phyloP scores from a whole-genome alignment of 2,329 filamentous ascomycete genomes.

The Botryotinia calthae region DNA sequence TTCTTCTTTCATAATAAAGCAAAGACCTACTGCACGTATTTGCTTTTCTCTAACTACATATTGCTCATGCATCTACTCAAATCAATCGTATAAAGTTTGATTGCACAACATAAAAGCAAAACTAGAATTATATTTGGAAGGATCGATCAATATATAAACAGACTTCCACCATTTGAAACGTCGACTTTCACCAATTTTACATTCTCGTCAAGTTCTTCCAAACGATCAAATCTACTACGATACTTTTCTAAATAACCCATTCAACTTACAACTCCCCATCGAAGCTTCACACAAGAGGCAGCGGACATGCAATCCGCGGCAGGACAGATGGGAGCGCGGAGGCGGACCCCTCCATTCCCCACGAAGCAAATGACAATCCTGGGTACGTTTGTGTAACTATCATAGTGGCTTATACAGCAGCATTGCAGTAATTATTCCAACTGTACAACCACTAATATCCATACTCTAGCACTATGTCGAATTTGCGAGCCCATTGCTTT shows the following conservation, averaged over 20 bases:
- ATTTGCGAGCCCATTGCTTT: slow-evolving; percentile 99
- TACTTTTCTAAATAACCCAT: background rate
- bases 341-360: slow-evolving; percentile 42
- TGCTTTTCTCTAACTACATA: slow-evolving; percentile 12
- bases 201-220: background rate
- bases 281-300: slow-evolving; percentile 20
- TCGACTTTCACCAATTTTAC: background rate
- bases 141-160: slow-evolving; percentile 17
- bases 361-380: slow-evolving; percentile 51
- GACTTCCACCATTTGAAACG: background rate
- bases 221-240: background rate
- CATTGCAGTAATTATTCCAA: slow-evolving; percentile 7
- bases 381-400: slow-evolving; percentile 42
- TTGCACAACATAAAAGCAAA: slow-evolving; percentile 19
- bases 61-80: slow-evolving; percentile 12
- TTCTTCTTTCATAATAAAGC: slow-evolving; percentile 11
- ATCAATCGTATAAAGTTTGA: slow-evolving; percentile 19
- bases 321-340: slow-evolving; percentile 36
- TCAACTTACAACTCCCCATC: slow-evolving; percentile 14
- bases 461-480: slow-evolving; percentile 71
- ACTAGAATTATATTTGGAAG: background rate
- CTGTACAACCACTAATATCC: background rate
- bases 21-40: slow-evolving; percentile 14
- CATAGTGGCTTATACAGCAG: background rate
- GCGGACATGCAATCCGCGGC: slow-evolving; percentile 29